These are phyloP conservation scores for Eimeria praecox DNA, from an alignment of 169 alveolate species.

Conservation along the genomic window DNA sequence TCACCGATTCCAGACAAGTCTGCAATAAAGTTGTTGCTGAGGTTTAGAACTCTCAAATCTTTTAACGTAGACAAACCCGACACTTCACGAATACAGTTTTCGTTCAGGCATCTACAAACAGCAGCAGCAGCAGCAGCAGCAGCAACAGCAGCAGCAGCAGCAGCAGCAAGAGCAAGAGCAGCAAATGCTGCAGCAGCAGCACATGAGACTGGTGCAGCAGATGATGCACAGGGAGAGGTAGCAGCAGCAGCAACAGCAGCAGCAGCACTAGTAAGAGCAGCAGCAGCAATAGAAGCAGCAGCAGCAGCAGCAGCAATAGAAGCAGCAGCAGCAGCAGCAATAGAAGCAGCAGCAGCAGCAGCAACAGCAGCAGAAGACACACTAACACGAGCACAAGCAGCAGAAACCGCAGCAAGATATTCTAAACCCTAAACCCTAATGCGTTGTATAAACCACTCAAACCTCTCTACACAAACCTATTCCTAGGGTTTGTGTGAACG, in stretches of 20 bases:
- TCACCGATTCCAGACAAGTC: constrained; percentile 90
- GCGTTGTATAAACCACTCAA: background rate
- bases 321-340: background rate
- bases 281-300: background rate
- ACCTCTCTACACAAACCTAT: no score
- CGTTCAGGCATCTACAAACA: constrained; percentile 86
- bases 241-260: background rate
- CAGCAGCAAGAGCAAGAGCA: background rate
- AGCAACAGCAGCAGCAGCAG: background rate
- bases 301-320: background rate
- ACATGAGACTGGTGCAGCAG: background rate
- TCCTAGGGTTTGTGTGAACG: no score
- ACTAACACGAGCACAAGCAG: no score
- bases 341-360: no score
- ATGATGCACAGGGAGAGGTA: background rate
- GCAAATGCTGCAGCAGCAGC: background rate
- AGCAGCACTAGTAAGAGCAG: background rate
- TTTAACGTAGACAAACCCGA: constrained; percentile 88
- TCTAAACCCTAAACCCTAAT: no score
- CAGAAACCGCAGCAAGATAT: no score
- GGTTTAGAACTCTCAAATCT: constrained; percentile 88
- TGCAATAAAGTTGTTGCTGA: constrained; percentile 91
- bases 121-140: constrained; percentile 32
- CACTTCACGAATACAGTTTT: constrained; percentile 91
- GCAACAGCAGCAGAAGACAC: no score